Evolutionary conservation across 2,329 filamentous ascomycete genomes (phyloP).

Genomic region (Penicillium hordei): DNA sequence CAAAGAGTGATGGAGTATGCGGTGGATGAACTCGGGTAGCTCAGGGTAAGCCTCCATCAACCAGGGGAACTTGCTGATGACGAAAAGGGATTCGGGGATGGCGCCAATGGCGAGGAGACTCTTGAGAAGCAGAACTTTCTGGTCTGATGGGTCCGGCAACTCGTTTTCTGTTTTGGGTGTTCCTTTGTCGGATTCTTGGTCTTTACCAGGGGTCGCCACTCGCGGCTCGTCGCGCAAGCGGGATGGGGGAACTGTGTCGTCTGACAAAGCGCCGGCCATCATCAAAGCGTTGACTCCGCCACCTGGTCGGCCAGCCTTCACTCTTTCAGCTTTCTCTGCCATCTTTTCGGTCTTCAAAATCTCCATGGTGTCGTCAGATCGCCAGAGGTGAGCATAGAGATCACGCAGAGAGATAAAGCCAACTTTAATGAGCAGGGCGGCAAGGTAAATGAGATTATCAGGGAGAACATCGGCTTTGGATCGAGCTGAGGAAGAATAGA

Average conservation of each 20-base stretch:
- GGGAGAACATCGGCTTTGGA: conserved; percentile 75
- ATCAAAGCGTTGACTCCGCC: conserved; percentile 78
- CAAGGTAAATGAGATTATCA: conserved; percentile 88
- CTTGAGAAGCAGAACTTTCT: conserved; percentile 81
- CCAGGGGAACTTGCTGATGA: conserved; percentile 91
- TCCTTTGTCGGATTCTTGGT: conserved; percentile 49
- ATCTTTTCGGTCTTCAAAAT: conserved; percentile 66
- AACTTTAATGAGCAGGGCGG: conserved; percentile 91
- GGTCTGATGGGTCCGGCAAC: conserved; percentile 74
- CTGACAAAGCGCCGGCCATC: conserved; percentile 80
- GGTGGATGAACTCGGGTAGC: conserved; percentile 76
- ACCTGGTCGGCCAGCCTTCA: conserved; percentile 68
- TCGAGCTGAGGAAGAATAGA: conserved; percentile 80
- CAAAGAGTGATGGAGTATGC: conserved; percentile 79
- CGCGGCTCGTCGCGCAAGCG: conserved; percentile 54
- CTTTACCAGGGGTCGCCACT: conserved; percentile 56
- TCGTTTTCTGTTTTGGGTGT: conserved; percentile 45
- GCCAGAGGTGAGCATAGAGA: conserved; percentile 88
- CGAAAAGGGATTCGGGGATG: conserved; percentile 86
- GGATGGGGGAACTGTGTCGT: conserved; percentile 65
- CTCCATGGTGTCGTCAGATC: conserved; percentile 79
- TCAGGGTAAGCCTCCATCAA: conserved; percentile 81
- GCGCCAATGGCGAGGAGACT: conserved; percentile 88
- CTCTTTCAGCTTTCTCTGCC: conserved; percentile 76
- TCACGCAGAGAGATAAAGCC: conserved; percentile 93